Conservation (phyloP, 768 basidiomycete genomes). For the Amanita muscaria region DNA sequence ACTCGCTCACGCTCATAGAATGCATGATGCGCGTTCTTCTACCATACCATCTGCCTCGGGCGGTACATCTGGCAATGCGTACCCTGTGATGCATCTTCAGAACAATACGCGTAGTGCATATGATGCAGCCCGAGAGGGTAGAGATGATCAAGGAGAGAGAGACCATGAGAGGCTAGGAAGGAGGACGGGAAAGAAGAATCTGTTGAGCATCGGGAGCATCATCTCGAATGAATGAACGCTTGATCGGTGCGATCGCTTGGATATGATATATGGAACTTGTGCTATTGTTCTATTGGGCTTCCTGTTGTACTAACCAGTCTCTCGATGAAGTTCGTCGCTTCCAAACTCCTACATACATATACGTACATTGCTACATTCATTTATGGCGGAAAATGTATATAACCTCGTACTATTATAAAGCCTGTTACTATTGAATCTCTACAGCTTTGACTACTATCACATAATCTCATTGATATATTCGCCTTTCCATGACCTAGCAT, state of each 20-base stretch:
- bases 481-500: too few relatives aligned
- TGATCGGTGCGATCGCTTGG: neutral
- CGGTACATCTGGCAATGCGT: neutral
- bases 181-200: conserved; percentile 48
- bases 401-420: too few relatives aligned
- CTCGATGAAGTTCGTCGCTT: too few relatives aligned
- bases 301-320: too few relatives aligned
- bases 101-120: conserved; percentile 24
- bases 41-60: neutral
- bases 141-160: conserved; percentile 16
- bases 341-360: too few relatives aligned
- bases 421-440: too few relatives aligned
- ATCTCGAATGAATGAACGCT: conserved; percentile 38
- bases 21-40: neutral
- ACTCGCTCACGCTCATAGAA: conserved; percentile 1
- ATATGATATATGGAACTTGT: neutral
- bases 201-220: conserved; percentile 62
- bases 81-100: conserved; percentile 28
- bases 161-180: conserved; percentile 10
- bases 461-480: too few relatives aligned
- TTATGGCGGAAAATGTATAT: too few relatives aligned
- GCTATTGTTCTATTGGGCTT: neutral
- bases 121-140: conserved; percentile 14
- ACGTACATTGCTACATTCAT: too few relatives aligned
- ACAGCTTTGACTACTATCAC: too few relatives aligned